Percentiles rank a stretch among this genome's conserved stretches.
phyloP scores from a whole-genome alignment of 371 early-diverging fungal species.

The Mortierella polycephala region DNA sequence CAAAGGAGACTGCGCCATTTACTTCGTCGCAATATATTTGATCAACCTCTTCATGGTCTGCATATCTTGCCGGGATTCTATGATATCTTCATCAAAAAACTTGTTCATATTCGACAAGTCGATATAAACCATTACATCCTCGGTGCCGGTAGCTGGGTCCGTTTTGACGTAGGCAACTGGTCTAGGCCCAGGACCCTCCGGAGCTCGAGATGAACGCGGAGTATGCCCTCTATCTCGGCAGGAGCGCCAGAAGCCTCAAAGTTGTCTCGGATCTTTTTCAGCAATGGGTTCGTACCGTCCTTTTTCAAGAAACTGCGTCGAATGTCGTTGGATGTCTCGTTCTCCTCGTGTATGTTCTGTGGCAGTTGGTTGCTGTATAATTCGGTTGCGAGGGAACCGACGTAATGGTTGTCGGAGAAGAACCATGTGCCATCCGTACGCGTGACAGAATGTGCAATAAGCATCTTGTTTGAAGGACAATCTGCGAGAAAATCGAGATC shows the following conservation, averaged over 20 bases:
- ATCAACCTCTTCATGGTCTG: no score
- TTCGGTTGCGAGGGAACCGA: constrained; percentile 12
- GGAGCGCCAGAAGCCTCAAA: constrained; percentile 7
- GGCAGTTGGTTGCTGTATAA: not conserved
- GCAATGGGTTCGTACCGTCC: constrained; percentile 5
- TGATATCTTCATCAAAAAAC: constrained; percentile 18
- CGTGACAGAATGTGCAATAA: constrained; percentile 4
- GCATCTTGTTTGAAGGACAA: constrained; percentile 17
- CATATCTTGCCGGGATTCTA: not conserved
- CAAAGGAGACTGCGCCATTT: no score
- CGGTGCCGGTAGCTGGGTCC: constrained; percentile 4
- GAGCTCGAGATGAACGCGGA: constrained; percentile 15
- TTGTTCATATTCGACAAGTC: constrained; percentile 13
- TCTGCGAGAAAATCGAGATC: constrained; percentile 13
- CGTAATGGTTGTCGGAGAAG: constrained; percentile 15
- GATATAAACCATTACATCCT: constrained; percentile 24
- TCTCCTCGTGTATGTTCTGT: not conserved
- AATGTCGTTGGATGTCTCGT: constrained; percentile 12
- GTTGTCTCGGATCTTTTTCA: constrained; percentile 3
- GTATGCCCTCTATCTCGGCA: constrained; percentile 8
- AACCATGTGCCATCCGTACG: constrained; percentile 13
- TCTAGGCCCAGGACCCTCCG: constrained; percentile 1
- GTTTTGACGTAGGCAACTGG: constrained; percentile 4
- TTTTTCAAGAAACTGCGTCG: constrained; percentile 9
- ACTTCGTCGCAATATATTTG: no score